phyloP scores from a whole-genome alignment of 1,284 basidiomycete genomes.

The Ganoderma boninense region DNA sequence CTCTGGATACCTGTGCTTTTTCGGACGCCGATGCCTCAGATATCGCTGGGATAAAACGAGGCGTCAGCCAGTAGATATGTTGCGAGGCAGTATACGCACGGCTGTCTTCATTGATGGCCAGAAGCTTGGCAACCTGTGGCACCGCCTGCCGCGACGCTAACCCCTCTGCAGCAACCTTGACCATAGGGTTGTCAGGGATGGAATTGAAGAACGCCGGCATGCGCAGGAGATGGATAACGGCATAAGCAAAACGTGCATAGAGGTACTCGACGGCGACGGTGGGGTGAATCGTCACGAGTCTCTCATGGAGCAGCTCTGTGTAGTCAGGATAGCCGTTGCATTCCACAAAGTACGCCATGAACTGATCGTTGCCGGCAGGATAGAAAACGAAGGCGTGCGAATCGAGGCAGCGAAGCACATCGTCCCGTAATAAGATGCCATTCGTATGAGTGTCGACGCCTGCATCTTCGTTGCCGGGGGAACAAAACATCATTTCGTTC shows the following conservation, averaged over 20 bases:
- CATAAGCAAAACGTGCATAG: conserved; percentile 1
- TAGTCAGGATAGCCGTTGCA: background rate
- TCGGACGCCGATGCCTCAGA: background rate
- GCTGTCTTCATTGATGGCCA: background rate
- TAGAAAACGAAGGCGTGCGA: conserved; percentile 3
- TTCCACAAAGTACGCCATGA: background rate
- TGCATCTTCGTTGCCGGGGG: background rate
- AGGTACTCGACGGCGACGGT: background rate
- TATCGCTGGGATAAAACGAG: background rate
- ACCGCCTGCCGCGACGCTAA: background rate
- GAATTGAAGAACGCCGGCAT: background rate
- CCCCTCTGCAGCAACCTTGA: background rate
- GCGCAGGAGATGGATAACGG: background rate
- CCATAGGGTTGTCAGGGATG: background rate
- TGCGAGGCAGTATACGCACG: background rate
- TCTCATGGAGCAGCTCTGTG: background rate
- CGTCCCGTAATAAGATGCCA: background rate
- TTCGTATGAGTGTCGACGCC: background rate
- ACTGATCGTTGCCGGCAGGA: background rate
- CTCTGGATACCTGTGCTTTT: background rate
- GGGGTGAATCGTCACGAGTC: background rate
- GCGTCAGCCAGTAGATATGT: background rate
- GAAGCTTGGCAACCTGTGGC: background rate
- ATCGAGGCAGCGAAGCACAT: background rate
- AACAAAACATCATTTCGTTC: background rate